Base-by-base conservation (phyloP, 495 filamentous ascomycete species). In the Immersiella caudata region DNA sequence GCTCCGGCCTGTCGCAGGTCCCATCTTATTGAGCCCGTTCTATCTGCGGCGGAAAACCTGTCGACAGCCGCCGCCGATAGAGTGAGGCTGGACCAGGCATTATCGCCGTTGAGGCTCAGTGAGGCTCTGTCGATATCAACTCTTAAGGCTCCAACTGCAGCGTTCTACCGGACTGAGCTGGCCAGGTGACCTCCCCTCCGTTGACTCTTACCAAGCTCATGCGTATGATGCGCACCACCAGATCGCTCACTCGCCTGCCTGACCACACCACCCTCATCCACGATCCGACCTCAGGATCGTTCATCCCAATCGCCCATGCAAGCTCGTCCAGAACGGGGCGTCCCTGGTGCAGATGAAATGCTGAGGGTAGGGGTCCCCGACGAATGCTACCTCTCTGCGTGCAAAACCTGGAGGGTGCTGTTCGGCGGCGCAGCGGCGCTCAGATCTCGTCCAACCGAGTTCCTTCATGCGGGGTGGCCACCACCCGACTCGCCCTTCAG, bases 391-490 rank as follows among this genome's bases (percentile, higher is more conserved):
- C 36, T 54, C 40, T 62, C 33, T 22, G 56, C 56, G 56, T 59
- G 56, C 56, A 59, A 25, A 26, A 27, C 52, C 52, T 46, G 40
- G 16, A 46, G 40, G 40, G 40, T 46, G 40, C 52, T n/a, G 24
- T 55, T 27, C 24, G 56, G 25, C 25, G 26, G 14, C 49, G 49
- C 22, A 57, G 26, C 33, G 63, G 63, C 57, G 67, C 57, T 66
- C 67, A 62, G 67, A 66, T 69, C 62, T 21, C 40, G 52, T 21
- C 29, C 29, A 33, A 33, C 29, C 8, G 29, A 8, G 29, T 56
- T 54, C 46, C 55, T 62, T 69, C 67, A 69, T 69, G 67, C 67
- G 67, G 67, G 67, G 63, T 36, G 22, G 20, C 55, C 67, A 66
- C 25, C 4, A 21, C 62, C 62, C 65, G 58, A 62, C 36, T 18